These are phyloP conservation scores for Ballota nigra DNA, from an alignment of 257 asterid genomes.

Conservation along the genomic window DNA sequence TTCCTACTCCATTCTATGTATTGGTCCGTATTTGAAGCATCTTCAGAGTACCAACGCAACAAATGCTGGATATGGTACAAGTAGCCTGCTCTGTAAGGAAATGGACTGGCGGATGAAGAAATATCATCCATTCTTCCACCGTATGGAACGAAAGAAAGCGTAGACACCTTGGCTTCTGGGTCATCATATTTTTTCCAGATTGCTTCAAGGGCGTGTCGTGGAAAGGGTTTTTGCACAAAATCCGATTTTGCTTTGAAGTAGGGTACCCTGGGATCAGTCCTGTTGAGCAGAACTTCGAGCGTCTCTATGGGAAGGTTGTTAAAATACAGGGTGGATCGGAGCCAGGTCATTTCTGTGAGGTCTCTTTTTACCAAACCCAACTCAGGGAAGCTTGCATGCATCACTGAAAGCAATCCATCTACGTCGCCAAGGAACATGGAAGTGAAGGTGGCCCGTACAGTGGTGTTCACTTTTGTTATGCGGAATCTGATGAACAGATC, in stretches of 20 bases:
- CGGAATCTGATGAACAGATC: not conserved
- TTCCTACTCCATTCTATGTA: conserved; percentile 23
- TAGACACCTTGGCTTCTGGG: conserved; percentile 7
- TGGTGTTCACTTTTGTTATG: no score
- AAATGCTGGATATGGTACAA: conserved; percentile 8
- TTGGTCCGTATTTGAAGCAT: not conserved
- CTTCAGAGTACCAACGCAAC: conserved; percentile 20
- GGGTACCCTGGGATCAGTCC: no score
- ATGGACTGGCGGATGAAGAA: conserved; percentile 21
- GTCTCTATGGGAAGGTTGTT: no score
- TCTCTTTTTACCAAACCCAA: conserved; percentile 32
- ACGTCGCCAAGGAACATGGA: conserved; percentile 30
- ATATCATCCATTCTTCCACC: conserved; percentile 40
- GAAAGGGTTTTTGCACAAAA: conserved; percentile 18
- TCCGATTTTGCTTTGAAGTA: not conserved
- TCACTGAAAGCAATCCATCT: conserved; percentile 18
- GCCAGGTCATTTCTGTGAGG: conserved; percentile 35
- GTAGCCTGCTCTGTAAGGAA: conserved; percentile 35
- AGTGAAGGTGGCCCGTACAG: no score
- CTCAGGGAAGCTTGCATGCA: conserved; percentile 33
- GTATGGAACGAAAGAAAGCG: conserved; percentile 20
- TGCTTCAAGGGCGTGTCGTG: conserved; percentile 23
- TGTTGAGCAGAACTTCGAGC: no score
- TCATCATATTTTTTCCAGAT: not conserved
- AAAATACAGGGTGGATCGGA: not conserved